These are phyloP conservation scores for Phytophthora fragariaefolia DNA, from an alignment of 352 stramenopile species.

Conservation along the genomic window DNA sequence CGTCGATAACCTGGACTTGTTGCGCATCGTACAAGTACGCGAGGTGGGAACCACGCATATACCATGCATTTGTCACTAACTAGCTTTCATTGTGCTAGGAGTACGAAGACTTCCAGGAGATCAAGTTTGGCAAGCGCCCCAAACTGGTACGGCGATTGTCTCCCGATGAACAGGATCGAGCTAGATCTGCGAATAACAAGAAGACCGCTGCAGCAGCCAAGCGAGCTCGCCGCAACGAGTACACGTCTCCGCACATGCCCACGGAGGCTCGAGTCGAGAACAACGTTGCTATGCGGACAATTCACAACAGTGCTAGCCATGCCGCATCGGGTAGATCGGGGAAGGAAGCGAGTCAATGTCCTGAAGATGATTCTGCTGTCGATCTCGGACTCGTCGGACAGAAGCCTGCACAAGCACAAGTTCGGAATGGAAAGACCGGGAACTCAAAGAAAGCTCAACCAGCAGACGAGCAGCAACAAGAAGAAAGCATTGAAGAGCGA, in stretches of 20 bases:
- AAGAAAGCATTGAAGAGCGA: conserved; percentile 71
- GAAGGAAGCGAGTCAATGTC: conserved; percentile 15
- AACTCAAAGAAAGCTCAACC: conserved; percentile 37
- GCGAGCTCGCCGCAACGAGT: conserved; percentile 74
- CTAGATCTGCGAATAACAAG: conserved; percentile 56
- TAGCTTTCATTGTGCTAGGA: conserved; percentile 52
- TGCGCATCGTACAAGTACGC: conserved; percentile 79
- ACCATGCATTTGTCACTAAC: neutral
- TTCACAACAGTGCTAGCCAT: conserved; percentile 46
- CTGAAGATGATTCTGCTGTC: conserved; percentile 53
- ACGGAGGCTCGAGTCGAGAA: conserved; percentile 82
- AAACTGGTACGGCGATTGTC: conserved; percentile 82
- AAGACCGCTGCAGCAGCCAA: conserved; percentile 66
- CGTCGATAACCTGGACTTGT: conserved; percentile 93
- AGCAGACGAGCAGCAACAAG: conserved; percentile 24
- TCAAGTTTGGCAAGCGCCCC: conserved; percentile 91
- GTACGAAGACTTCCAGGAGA: conserved; percentile 93
- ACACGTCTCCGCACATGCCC: conserved; percentile 79
- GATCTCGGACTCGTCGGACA: conserved; percentile 72
- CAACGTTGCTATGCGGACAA: conserved; percentile 67
- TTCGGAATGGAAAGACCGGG: conserved; percentile 19
- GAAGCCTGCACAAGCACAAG: conserved; percentile 56
- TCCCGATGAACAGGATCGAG: conserved; percentile 65
- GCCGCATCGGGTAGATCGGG: neutral
- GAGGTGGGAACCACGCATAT: neutral